Conservation (phyloP, 306 rosid species). For the Cicer arietinum region DNA sequence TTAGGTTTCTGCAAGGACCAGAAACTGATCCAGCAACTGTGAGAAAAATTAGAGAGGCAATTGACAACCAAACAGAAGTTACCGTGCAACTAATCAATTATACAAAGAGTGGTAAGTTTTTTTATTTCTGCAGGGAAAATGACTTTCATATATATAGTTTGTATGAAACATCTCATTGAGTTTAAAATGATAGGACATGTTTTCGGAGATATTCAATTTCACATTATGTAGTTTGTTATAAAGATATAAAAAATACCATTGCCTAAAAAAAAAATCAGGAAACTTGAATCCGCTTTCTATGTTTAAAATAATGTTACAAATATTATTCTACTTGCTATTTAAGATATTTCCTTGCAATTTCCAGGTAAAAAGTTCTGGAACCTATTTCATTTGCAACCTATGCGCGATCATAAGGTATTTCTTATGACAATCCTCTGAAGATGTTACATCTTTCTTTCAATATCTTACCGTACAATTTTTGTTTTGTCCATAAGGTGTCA, state of each 20-base stretch:
- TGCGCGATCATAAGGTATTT: conserved; percentile 97
- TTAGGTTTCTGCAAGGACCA: conserved; percentile 95
- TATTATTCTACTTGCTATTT: conserved; percentile 35
- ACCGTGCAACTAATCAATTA: conserved; percentile 96
- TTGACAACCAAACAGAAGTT: conserved; percentile 88
- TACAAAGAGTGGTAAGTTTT: conserved; percentile 75
- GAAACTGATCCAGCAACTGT: conserved; percentile 96
- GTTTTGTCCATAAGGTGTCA: not conserved
- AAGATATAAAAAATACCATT: not conserved
- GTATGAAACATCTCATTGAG: conserved; percentile 15
- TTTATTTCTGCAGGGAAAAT: not conserved
- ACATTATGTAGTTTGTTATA: not conserved
- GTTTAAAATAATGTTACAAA: not conserved
- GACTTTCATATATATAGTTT: not conserved
- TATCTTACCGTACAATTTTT: conserved; percentile 1
- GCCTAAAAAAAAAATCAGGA: not conserved
- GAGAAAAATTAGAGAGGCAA: conserved; percentile 85
- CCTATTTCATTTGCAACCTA: conserved; percentile 94
- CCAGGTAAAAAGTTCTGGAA: conserved; percentile 98
- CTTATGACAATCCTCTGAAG: conserved; percentile 20
- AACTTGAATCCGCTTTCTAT: not conserved
- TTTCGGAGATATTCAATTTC: conserved; percentile 4
- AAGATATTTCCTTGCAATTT: conserved; percentile 42
- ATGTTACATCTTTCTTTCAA: conserved; percentile 28
- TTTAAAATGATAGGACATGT: conserved; percentile 26